A percentile compares a stretch with the other conserved stretches of the same genome.
Conservation (phyloP, 371 early-diverging fungal species). For the Mucor sp. region DNA sequence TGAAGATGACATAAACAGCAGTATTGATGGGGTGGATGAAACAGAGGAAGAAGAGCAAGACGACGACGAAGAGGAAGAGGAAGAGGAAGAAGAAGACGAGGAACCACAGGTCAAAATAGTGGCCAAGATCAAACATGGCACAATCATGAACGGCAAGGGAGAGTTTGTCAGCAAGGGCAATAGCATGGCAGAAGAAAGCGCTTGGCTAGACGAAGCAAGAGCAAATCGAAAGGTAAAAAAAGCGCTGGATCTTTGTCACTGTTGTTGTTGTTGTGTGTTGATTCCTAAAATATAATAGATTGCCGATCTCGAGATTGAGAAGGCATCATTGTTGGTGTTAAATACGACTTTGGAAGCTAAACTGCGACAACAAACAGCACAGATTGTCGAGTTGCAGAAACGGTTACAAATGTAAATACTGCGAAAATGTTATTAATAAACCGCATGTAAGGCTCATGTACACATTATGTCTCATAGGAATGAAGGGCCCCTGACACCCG, state of each 20-base stretch:
- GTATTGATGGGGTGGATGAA: conserved; percentile 32
- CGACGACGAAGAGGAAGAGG: conserved; percentile 4
- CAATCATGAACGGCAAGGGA: conserved; percentile 54
- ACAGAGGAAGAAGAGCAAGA: conserved; percentile 5
- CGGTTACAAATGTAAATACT: conserved; percentile 40
- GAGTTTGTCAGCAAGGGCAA: conserved; percentile 43
- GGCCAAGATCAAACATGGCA: conserved; percentile 47
- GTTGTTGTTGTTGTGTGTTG: not conserved
- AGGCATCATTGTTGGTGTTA: conserved; percentile 44
- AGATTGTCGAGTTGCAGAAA: conserved; percentile 47
- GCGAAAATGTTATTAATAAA: not conserved
- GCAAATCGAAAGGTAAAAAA: conserved; percentile 30
- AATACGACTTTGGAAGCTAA: conserved; percentile 48
- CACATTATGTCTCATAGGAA: conserved; percentile 10
- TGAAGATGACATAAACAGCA: conserved; percentile 23
- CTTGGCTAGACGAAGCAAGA: conserved; percentile 40
- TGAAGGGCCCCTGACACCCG: conserved; percentile 32
- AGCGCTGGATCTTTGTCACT: no score
- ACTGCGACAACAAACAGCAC: conserved; percentile 42
- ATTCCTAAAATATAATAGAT: conserved; percentile 28
- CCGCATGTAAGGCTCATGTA: conserved; percentile 8
- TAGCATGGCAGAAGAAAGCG: conserved; percentile 18
- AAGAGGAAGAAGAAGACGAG: conserved; percentile 14
- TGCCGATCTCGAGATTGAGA: conserved; percentile 56
- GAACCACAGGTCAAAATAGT: conserved; percentile 35